Evolutionary conservation across 1,284 basidiomycete species (phyloP).

Genomic region (Rhodotorula glutinis): DNA sequence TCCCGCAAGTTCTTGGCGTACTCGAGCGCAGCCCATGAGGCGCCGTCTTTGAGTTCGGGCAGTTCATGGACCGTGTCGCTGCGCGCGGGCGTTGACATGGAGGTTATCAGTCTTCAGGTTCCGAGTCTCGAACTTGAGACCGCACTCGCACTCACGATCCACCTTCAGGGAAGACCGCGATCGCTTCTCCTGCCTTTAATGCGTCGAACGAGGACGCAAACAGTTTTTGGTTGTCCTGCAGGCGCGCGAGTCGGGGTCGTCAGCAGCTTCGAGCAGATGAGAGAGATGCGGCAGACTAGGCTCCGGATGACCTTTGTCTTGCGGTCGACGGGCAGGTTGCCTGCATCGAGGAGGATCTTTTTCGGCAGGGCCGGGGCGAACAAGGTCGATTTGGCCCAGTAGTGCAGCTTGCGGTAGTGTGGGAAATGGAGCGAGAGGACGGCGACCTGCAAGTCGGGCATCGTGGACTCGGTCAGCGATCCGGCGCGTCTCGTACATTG

Average conservation of each 20-base stretch:
- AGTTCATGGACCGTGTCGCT: constrained; percentile 75
- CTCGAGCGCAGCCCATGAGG: constrained; percentile 92
- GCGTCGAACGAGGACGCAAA: constrained; percentile 87
- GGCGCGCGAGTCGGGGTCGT: accelerated
- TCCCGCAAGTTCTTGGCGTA: constrained; percentile 71
- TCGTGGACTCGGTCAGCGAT: too few relatives aligned
- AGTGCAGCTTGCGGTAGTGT: constrained; percentile 74
- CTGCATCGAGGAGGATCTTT: constrained; percentile 76
- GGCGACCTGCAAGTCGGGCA: too few relatives aligned
- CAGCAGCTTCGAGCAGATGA: too few relatives aligned
- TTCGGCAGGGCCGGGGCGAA: constrained; percentile 72
- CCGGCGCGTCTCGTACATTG: too few relatives aligned
- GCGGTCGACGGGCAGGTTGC: constrained; percentile 93
- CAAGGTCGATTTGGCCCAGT: constrained; percentile 76
- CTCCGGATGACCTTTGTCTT: constrained; percentile 56
- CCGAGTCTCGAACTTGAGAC: too few relatives aligned
- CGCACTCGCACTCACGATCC: constrained; percentile 33
- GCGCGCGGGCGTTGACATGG: neutral
- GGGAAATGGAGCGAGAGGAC: constrained; percentile 62
- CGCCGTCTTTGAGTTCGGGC: constrained; percentile 91
- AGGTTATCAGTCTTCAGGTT: neutral
- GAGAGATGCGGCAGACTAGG: too few relatives aligned
- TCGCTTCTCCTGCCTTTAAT: constrained; percentile 69
- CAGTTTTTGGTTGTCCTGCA: constrained; percentile 70
- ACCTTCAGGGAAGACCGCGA: constrained; percentile 93